phyloP scores from a whole-genome alignment of 306 rosid species.

The Trifolium dubium region DNA sequence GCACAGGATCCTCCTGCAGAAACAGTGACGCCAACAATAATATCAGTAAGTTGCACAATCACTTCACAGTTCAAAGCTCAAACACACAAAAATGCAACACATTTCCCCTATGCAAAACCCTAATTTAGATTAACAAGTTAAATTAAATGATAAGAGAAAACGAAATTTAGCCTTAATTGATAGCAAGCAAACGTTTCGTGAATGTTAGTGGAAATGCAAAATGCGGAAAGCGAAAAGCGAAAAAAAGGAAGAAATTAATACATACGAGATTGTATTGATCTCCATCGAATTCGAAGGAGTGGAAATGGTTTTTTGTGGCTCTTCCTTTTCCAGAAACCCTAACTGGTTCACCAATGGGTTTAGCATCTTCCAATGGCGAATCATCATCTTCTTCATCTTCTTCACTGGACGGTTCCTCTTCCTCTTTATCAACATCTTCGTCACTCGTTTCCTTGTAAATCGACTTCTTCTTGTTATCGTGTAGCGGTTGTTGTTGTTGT shows the following conservation, averaged over 20 bases:
- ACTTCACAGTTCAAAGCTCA: not conserved
- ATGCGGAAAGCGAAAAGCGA: no score
- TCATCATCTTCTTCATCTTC: constrained; percentile 61
- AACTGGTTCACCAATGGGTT: constrained; percentile 73
- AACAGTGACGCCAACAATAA: constrained; percentile 13
- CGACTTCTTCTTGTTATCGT: not conserved
- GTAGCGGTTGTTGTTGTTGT: no score
- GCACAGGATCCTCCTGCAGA: constrained; percentile 94
- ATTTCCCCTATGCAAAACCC: constrained; percentile 21
- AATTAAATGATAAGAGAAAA: not conserved
- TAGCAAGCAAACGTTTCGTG: not conserved
- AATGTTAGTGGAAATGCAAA: no score
- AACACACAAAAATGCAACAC: no score
- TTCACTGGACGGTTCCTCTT: constrained; percentile 31
- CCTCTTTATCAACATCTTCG: not conserved
- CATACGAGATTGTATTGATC: constrained; percentile 68
- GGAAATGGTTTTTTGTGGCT: constrained; percentile 58
- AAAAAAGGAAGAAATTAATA: not conserved
- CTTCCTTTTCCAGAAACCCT: constrained; percentile 82
- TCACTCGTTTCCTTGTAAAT: not conserved
- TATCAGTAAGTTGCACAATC: constrained; percentile 4
- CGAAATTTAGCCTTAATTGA: no score
- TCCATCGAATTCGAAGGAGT: constrained; percentile 73
- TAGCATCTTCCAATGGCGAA: constrained; percentile 67
- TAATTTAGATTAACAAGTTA: not conserved